Evolutionary conservation across 495 filamentous ascomycete genomes (phyloP), one percentile per base, ranked within the genome.

Genomic region (Apiosordaria backusii): DNA sequence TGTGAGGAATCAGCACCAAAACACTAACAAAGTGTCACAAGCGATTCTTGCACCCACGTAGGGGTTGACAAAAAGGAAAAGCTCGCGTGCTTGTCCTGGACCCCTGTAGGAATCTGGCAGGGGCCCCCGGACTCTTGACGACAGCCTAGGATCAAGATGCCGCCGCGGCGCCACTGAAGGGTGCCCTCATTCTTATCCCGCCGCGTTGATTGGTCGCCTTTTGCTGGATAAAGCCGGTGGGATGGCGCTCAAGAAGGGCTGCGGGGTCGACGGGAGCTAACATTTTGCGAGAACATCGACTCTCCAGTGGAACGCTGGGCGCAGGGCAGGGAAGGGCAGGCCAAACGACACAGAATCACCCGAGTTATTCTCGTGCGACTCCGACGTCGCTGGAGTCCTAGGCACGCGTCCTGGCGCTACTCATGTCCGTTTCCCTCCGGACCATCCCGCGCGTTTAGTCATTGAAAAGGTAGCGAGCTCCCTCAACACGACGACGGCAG

Each of bases 381-480:
- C 67, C 67, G 67, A 65, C 63, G 13, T 69, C 67, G 67, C 67
- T 69, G 61, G 60, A 55, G n/a, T 23, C 52, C 52, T 23, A 55
- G 22, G 10, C 16, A n/a, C 52, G 40, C 52, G 59, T 45, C 23
- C 45, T 4, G 4, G n/a, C 62, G 26, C 22, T 29, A 54, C 52
- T 64, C 27, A 24, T 58, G 27, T 21, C 24, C 21, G 23, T 16
- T 65, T 53, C 61, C 59, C 64, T 69, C 67, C 67, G 67, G 54
- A 45, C 52, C 64, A 7, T 57, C 29, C 67, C 67, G 67, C 67
- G 67, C 4, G 53, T 64, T 24, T 61, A 35, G 25, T 40, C 26
- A 25, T 29, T 29, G 29, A 60, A 60, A 29, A 25, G 22, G 57
- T 6, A 26, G 18, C 18, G 57, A 29, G 26, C 26, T 29, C 24